These are phyloP conservation scores for Pseudonectria buxi DNA, from an alignment of 2,329 filamentous ascomycete genomes.

Conservation along the genomic window DNA sequence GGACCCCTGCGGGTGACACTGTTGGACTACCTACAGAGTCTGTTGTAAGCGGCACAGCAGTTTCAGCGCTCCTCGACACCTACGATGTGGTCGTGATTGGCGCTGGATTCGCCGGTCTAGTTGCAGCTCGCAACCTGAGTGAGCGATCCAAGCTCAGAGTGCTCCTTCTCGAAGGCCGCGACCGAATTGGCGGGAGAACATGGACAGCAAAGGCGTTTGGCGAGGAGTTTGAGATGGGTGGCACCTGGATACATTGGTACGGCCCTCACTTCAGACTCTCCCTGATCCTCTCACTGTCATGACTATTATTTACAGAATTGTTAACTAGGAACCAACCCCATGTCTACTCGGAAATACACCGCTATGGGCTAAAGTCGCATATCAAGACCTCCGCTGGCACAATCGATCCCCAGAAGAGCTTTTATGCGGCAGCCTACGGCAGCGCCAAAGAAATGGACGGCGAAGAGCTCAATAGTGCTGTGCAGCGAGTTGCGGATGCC, in stretches of 20 bases:
- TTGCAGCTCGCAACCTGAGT: constrained; percentile 6
- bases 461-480: not conserved
- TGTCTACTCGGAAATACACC: constrained; percentile 10
- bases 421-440: constrained; percentile 1
- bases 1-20: constrained; percentile 2
- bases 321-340: constrained; percentile 13
- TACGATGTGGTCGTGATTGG: constrained; percentile 13
- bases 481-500: constrained; percentile 11
- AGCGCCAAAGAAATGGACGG: not conserved
- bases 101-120: constrained; percentile 8
- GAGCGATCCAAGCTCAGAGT: constrained; percentile 7
- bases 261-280: not conserved
- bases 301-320: not conserved
- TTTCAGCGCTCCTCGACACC: not conserved
- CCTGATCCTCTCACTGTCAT: too few relatives aligned
- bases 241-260: constrained; percentile 34
- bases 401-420: constrained; percentile 2
- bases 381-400: constrained; percentile 12
- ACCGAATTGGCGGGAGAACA: constrained; percentile 36
- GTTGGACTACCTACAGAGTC: constrained; percentile 9
- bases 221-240: constrained; percentile 34
- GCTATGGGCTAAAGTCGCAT: constrained; percentile 11
- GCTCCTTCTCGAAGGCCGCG: constrained; percentile 31
- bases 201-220: constrained; percentile 30
- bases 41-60: constrained; percentile 3